Conservation (phyloP, 495 filamentous ascomycete genomes). For the Hyaloscypha bicolor region DNA sequence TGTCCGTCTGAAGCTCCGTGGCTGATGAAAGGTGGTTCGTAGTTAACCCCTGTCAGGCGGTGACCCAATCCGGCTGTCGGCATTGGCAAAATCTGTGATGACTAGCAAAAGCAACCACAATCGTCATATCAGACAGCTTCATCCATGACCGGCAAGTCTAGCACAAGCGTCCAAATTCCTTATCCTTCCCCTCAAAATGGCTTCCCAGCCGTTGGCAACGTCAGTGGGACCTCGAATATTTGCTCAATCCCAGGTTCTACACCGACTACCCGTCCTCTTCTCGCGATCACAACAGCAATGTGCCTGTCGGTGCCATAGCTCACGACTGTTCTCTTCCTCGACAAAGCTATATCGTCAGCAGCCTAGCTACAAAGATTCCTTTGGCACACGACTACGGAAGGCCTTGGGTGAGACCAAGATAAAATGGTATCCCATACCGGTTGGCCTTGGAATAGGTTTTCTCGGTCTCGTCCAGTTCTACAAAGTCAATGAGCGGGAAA, state of each 20-base stretch:
- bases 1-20: background rate
- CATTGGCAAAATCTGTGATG: background rate
- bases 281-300: conserved; percentile 4
- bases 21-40: background rate
- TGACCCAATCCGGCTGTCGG: background rate
- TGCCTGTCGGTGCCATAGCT: conserved; percentile 15
- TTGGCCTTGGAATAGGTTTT: conserved; percentile 85
- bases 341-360: conserved; percentile 40
- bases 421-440: conserved; percentile 95
- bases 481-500: conserved; percentile 63
- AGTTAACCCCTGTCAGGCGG: background rate
- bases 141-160: background rate
- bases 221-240: conserved; percentile 16
- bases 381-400: conserved; percentile 61
- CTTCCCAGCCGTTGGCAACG: conserved; percentile 13
- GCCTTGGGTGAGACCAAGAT: conserved; percentile 75
- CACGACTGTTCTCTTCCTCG: conserved; percentile 45
- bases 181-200: conserved; percentile 10
- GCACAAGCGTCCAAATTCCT: background rate
- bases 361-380: conserved; percentile 57
- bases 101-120: background rate
- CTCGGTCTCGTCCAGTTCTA: conserved; percentile 86
- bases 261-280: conserved; percentile 7
- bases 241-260: conserved; percentile 13
- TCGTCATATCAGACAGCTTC: conserved; percentile 1